phyloP scores from a whole-genome alignment of 257 asterid genomes.

The Penstemon eatonii region DNA sequence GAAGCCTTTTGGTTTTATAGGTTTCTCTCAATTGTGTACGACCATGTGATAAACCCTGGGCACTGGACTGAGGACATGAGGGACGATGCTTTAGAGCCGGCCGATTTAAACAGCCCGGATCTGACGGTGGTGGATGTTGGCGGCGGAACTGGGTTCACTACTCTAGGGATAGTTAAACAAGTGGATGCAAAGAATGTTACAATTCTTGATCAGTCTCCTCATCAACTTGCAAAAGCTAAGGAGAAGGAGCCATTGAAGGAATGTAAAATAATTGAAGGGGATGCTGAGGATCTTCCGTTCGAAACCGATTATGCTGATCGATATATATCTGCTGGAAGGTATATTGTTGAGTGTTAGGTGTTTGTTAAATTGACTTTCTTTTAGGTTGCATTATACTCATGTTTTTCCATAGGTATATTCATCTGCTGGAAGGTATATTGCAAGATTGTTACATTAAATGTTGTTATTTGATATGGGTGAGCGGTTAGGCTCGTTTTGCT shows the following conservation, averaged over 20 bases:
- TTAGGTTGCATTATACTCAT: no score
- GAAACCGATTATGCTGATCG: constrained; percentile 69
- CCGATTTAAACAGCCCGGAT: constrained; percentile 55
- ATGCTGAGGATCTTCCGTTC: constrained; percentile 91
- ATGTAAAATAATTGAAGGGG: constrained; percentile 79
- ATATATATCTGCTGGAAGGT: constrained; percentile 93
- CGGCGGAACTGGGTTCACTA: constrained; percentile 93
- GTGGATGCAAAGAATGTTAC: constrained; percentile 96
- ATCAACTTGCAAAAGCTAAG: constrained; percentile 91
- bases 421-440: constrained; percentile 85
- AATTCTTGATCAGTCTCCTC: constrained; percentile 97
- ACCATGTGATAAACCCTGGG: constrained; percentile 90
- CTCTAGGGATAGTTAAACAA: constrained; percentile 79
- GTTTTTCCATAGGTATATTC: constrained; percentile 55
- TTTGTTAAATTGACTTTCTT: no score
- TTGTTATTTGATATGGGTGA: not conserved
- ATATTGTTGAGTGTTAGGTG: not conserved
- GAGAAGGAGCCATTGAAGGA: constrained; percentile 83
- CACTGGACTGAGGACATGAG: constrained; percentile 99
- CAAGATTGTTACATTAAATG: no score
- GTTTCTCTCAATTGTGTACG: constrained; percentile 85
- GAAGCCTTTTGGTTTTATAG: constrained; percentile 97
- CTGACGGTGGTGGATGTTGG: constrained; percentile 89
- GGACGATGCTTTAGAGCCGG: constrained; percentile 94
- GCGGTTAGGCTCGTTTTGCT: no score